Base-by-base conservation (phyloP, 2,329 filamentous ascomycete species). In the Curvularia sp. region DNA sequence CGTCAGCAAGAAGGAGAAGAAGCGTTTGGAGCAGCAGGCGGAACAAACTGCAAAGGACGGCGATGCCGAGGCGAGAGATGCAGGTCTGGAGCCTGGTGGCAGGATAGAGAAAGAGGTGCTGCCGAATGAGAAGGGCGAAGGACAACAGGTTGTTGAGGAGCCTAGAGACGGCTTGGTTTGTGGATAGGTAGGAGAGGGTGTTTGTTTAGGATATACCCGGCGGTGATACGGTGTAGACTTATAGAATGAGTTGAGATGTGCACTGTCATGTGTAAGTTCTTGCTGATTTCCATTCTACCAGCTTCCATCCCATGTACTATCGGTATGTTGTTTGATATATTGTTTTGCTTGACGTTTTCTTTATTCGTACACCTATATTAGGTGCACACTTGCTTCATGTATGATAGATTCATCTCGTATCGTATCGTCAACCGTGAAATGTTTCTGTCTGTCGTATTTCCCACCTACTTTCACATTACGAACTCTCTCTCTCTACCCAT, bases 1-100 rank as follows among this genome's bases (percentile, higher is more conserved):
- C 56, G 74, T 89, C 61, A 91, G 88, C 69, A 93, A 92, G 80
- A 93, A 93, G 69, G 78, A 80, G 59, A 78, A 76, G 71, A 73
- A 71, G 67, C 71, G 66, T 43, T 12, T 74, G 36, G 76, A 73
- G 56, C 48, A 70, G 74, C 82, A 85, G 30, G 62, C 62, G 13
- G 70, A 81, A 70, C 81, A 58, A 18, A 56, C 49, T 1, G 67
- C 83, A 13, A 56, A 60, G 41, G 61, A 84, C 12, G 59, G 19
- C 1, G 67, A 81, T 73, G 64, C 67, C 6, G 59, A 69, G 21
- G 55, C 46, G 0, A 68, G 61, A 32, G 63, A 61, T 25, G 69
- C 57, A 8, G 73, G 68, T 1, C 34, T 74, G 8, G 58, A 65
- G 54, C 69, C 71, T 3, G 71, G 58, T 9, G 73, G 72, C 0